phyloP scores from a whole-genome alignment of 2,329 filamentous ascomycete species.

The Pseudogymnoascus verrucosus region DNA sequence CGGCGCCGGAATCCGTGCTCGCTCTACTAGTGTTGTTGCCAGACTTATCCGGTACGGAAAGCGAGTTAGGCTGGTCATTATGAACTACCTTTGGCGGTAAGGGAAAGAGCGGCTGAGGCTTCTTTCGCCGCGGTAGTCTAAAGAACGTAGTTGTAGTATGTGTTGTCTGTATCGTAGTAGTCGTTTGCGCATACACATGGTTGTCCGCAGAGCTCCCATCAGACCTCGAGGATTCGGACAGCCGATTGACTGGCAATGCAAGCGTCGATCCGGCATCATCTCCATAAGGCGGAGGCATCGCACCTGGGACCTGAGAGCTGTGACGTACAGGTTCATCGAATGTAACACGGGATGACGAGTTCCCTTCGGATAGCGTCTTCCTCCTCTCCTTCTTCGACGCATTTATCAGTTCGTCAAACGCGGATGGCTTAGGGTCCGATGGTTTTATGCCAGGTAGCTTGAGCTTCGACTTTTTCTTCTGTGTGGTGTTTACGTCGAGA shows the following conservation, averaged over 20 bases:
- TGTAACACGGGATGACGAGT: slow-evolving; percentile 39
- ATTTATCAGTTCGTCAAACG: slow-evolving; percentile 17
- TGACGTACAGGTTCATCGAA: slow-evolving; percentile 54
- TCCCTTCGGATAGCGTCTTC: slow-evolving; percentile 31
- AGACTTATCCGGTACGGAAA: not conserved
- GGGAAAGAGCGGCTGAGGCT: slow-evolving; percentile 72
- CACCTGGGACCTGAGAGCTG: slow-evolving; percentile 36
- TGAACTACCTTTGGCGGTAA: slow-evolving; percentile 63
- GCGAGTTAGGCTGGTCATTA: not conserved
- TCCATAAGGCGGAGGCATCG: slow-evolving; percentile 48
- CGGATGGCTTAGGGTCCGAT: slow-evolving; percentile 13
- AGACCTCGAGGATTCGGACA: slow-evolving; percentile 84
- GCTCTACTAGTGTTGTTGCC: not conserved
- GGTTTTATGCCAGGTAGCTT: slow-evolving; percentile 36
- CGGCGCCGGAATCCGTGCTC: not conserved
- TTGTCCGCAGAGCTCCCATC: slow-evolving; percentile 72
- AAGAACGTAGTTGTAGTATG: slow-evolving; percentile 69
- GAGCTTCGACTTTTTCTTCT: slow-evolving; percentile 49
- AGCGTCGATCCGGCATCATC: slow-evolving; percentile 55
- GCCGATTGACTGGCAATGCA: slow-evolving; percentile 54
- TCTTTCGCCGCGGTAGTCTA: slow-evolving; percentile 67
- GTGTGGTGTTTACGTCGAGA: slow-evolving; percentile 45
- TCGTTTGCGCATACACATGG: slow-evolving; percentile 48
- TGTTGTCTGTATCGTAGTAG: slow-evolving; percentile 55
- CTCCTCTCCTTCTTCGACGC: slow-evolving; percentile 35